These are phyloP conservation scores for Vitis labrusca DNA, from an alignment of 164 flowering plant species.

Conservation along the genomic window DNA sequence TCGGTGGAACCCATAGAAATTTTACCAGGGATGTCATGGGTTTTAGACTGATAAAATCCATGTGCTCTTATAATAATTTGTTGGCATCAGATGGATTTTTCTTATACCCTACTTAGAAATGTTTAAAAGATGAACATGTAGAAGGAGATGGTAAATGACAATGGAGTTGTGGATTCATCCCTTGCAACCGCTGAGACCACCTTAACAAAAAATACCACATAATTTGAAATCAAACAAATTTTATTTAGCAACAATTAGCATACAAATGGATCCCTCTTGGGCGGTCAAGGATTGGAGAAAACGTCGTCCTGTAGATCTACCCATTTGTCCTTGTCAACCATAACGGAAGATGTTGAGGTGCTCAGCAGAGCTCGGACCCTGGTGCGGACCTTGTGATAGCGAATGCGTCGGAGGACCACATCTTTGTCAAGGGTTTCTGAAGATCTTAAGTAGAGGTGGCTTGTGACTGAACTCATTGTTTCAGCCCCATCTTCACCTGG, in stretches of 20 bases:
- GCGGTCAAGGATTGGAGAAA: conserved; percentile 21
- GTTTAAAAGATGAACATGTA: too few relatives aligned
- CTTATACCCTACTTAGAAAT: too few relatives aligned
- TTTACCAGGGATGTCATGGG: too few relatives aligned
- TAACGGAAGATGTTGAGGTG: neutral
- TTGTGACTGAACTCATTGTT: conserved; percentile 19
- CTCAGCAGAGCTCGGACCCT: conserved; percentile 26
- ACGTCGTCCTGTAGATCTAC: conserved; percentile 12
- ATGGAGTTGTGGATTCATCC: too few relatives aligned
- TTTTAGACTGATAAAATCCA: too few relatives aligned
- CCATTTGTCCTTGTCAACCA: conserved; percentile 12
- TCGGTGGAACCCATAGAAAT: too few relatives aligned
- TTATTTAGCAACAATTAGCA: neutral
- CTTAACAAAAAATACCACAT: neutral
- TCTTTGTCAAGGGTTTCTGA: conserved; percentile 48
- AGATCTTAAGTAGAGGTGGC: conserved; percentile 46
- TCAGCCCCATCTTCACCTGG: neutral
- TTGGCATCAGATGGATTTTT: too few relatives aligned
- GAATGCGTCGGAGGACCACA: conserved; percentile 58
- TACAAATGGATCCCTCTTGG: too few relatives aligned
- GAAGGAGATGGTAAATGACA: too few relatives aligned
- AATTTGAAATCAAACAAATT: neutral
- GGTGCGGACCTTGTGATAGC: conserved; percentile 47
- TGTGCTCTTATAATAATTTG: too few relatives aligned
- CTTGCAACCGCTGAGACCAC: too few relatives aligned